Base-by-base conservation (phyloP, 257 asterid species). In the Jaltomata sinuosa region DNA sequence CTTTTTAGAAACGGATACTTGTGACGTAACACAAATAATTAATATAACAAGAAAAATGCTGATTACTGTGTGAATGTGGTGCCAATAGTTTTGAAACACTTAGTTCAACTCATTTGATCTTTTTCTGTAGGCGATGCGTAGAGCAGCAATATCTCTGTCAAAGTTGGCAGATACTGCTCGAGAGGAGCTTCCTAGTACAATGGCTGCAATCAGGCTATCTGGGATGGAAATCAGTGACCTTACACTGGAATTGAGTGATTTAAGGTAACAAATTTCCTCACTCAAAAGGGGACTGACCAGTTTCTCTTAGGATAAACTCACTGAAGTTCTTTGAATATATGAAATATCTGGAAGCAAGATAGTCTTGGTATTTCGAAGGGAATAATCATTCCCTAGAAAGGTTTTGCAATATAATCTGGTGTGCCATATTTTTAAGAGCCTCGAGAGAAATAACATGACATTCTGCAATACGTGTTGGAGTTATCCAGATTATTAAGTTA, bases 151-250 rank as follows among this genome's bases (percentile, higher is more conserved):
- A 79, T 93, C 99, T 71, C 91, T 94, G 86, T 87, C 98, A 42
- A 94, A 92, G 84, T 85, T 96, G 86, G 97, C 95, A 52, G 98
- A 93, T 87, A 91, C 97, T 87, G 97, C 97, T 74, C 94, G 94
- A 42, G 92, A 92, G 87, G 98, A 96, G 91, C 90, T 93, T 80
- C 99, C 98, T 57, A 90, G 98, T 83, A 96, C 99, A 77, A 94
- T 93, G 98, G 93, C 97, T 86, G 98, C 98, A 49, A 78, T 94
- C 85, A 92, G 97, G 89, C 89, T 94, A 81, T 89, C 98, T 74
- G 93, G 97, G 83, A 93, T 96, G 96, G 98, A 94, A 88, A 89
- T 96, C 86, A 94, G 98, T 90, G 98, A 96, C 86, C 96, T 96
- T 83, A 91, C 96, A 79, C 92, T 94, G 82, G 98, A 94, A 90